Evolutionary conservation across 495 filamentous ascomycete genomes (phyloP), one percentile per base, ranked within the genome.

Genomic region (Chaetomium fimeti): DNA sequence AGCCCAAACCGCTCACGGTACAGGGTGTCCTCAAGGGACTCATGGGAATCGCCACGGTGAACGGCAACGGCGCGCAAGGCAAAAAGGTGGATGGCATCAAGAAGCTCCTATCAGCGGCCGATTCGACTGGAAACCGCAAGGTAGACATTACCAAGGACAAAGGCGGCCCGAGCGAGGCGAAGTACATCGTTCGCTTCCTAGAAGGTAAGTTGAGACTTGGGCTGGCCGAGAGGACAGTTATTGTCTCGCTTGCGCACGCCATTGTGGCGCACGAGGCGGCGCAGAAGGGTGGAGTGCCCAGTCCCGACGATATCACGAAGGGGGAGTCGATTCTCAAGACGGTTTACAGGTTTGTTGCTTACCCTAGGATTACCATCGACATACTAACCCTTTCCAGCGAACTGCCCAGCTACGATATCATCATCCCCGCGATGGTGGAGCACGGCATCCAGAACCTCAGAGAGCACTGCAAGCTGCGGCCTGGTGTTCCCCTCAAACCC

Each of bases 51-150:
- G 95, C 94, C 29, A 95, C 88, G 7, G 83, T 90, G 27, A 85
- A 88, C 66, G 94, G 94, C 8, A 89, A 92, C 72, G 93, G 93
- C 48, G 86, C 91, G 27, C 94, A 98, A 68, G 87, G 87, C 28
- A 86, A 91, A 57, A 98, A 98, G 75, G 89, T 98, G 36, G 91
- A 91, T 25, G 87, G 88, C 9, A 98, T 98, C 76, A 98, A 96
- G 75, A 97, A 97, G 73, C 79, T 98, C 15, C 78, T 98, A 16
- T 91, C 95, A 16, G 84, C 92, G 40, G 91, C 94, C 5, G 93
- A 97, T 76, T 77, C 87, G 11, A 78, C 85, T 36, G 79, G 79
- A 7, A 82, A 59, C 12, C 89, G 88, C 16, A 92, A 91, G 71
- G 82, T 93, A 36, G 93, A 97, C 72, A 94, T 97, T 71, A 89